phyloP scores from a whole-genome alignment of 805 yeast species.

The Candida ipomoeae region DNA sequence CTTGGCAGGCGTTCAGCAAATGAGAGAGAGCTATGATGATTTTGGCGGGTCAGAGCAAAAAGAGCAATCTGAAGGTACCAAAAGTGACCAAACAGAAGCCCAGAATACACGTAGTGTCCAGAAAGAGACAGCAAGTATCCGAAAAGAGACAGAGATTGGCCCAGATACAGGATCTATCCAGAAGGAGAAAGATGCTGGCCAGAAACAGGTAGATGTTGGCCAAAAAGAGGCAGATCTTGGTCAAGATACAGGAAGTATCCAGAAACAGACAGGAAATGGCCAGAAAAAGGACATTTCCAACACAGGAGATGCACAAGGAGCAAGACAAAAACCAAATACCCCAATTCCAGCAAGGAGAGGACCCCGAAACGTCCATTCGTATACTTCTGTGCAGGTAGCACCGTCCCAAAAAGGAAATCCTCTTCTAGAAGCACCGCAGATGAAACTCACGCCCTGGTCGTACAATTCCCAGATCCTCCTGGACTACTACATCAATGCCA shows the following conservation, averaged over 20 bases:
- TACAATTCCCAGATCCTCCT: slow-evolving; percentile 49
- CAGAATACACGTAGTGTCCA: too few relatives aligned
- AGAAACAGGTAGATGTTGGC: too few relatives aligned
- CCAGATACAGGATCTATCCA: too few relatives aligned
- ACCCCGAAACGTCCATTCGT: slow-evolving; percentile 11
- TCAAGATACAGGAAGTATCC: too few relatives aligned
- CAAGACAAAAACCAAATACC: background rate
- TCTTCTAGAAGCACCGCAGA: slow-evolving; percentile 43
- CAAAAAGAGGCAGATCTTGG: too few relatives aligned
- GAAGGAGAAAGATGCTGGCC: too few relatives aligned
- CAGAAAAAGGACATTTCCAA: too few relatives aligned
- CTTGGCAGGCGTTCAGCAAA: slow-evolving; percentile 61
- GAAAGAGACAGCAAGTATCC: too few relatives aligned
- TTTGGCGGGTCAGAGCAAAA: background rate
- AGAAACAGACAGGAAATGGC: too few relatives aligned
- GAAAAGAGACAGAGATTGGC: too few relatives aligned
- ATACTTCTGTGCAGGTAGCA: slow-evolving; percentile 48
- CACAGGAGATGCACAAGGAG: background rate
- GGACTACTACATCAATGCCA: slow-evolving; percentile 61
- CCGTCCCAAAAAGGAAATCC: slow-evolving; percentile 74
- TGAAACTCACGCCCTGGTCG: slow-evolving; percentile 53
- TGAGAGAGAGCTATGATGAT: slow-evolving; percentile 44
- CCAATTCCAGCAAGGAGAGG: slow-evolving; percentile 1
- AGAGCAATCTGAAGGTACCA: too few relatives aligned
- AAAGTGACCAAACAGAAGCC: too few relatives aligned